Evolutionary conservation across 2,329 filamentous ascomycete species (phyloP), one percentile per base, ranked within the genome.

Genomic region (Coniochaeta sp.): DNA sequence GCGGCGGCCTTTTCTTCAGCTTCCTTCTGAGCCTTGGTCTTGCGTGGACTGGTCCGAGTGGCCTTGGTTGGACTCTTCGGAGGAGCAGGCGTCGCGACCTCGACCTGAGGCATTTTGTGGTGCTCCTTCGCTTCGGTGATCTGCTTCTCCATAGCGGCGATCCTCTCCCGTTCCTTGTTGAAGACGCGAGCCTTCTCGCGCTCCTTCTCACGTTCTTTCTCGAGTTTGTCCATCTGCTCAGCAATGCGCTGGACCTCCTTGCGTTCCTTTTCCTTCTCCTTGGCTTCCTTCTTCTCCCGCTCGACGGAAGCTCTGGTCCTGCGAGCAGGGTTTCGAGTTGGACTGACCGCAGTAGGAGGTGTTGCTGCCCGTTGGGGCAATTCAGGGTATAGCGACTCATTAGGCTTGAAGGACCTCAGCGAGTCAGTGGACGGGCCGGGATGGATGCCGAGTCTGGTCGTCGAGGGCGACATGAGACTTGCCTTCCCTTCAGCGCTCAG

Each of bases 171-270:
- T 63, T 86, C 82, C 64, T 83, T 76, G 68, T 77, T 84, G 63
- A 83, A 84, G 3, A 81, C 74, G 17, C 79, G 77, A 7, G 84
- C 89, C 69, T 89, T 90, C 65, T 88, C 84, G 6, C 87, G 80
- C 69, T 91, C 88, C 72, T 89, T 88, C 66, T 87, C 83, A 9
- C 88, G 83, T 50, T 82, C 84, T 67, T 87, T 89, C 64, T 89
- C 86, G 3, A 89, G 76, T 24, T 85, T 87, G 24, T 77, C 77
- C 69, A 83, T 79, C 66, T 86, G 83, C 58, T 87, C 85, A 17
- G 80, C 82, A 65, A 84, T 77, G 26, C 80, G 81, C 65, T 83
- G 82, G 52, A 84, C 80, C 64, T 89, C 86, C 68, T 85, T 88
- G 8, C 74, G 71, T 54, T 82, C 79, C 63, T 77, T 80, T 58